Conservation (phyloP, 352 stramenopile genomes). For the Phytophthora hibernalis region DNA sequence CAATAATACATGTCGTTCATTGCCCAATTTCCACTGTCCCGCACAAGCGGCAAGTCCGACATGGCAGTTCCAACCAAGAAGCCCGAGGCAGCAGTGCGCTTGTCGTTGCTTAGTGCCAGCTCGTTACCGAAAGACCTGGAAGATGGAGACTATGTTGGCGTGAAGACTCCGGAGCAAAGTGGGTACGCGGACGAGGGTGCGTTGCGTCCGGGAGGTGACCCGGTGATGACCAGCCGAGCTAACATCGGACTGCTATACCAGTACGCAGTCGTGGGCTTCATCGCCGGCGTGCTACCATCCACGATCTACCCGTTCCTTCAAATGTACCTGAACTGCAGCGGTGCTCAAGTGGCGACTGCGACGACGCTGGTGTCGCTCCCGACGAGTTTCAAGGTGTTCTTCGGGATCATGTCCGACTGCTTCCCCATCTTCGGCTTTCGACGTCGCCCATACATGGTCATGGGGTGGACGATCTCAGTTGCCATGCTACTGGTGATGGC, state of each 20-base stretch:
- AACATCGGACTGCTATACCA: constrained; percentile 48
- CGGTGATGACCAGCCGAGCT: constrained; percentile 36
- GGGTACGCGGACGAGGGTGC: constrained; percentile 44
- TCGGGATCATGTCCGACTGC: constrained; percentile 62
- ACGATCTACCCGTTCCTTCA: constrained; percentile 53
- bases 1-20: constrained; percentile 22
- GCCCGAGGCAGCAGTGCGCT: constrained; percentile 18
- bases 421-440: constrained; percentile 61
- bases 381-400: constrained; percentile 68
- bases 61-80: constrained; percentile 22
- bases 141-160: constrained; percentile 27
- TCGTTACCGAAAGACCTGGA: constrained; percentile 32
- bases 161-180: constrained; percentile 40
- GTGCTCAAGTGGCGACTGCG: constrained; percentile 44
- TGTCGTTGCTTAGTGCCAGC: constrained; percentile 33
- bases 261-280: constrained; percentile 49
- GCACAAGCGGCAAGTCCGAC: constrained; percentile 15
- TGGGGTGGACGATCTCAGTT: constrained; percentile 55
- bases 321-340: constrained; percentile 50
- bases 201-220: constrained; percentile 44
- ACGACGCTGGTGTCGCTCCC: constrained; percentile 50
- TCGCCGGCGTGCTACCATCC: constrained; percentile 46
- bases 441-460: constrained; percentile 60
- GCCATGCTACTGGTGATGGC: constrained; percentile 57
- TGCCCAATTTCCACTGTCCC: constrained; percentile 22